Evolutionary conservation across 345 rosid genomes (phyloP).

Genomic region (Salix purpurea): DNA sequence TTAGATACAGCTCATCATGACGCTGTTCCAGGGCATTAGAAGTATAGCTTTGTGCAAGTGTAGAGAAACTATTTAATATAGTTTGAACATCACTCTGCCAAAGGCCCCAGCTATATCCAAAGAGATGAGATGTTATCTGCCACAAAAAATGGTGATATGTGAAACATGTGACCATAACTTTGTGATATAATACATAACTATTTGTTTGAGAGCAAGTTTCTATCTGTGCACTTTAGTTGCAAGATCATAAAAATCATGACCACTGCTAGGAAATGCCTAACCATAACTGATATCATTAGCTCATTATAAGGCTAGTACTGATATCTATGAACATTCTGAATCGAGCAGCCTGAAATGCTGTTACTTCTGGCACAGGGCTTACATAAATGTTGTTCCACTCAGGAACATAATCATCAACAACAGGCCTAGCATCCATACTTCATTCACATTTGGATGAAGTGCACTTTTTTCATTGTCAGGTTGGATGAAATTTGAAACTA

Average conservation of each 20-base stretch:
- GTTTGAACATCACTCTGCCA: slow-evolving; percentile 94
- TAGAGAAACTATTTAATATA: slow-evolving; percentile 69
- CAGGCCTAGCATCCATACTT: no score
- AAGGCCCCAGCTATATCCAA: slow-evolving; percentile 83
- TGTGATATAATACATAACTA: neutral
- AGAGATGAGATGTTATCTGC: slow-evolving; percentile 90
- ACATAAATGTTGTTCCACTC: neutral
- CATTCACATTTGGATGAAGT: neutral
- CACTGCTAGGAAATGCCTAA: neutral
- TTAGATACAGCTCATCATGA: slow-evolving; percentile 75
- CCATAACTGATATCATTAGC: neutral
- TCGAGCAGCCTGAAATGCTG: neutral
- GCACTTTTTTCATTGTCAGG: neutral
- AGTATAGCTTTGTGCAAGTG: slow-evolving; percentile 50
- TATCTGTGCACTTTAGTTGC: neutral
- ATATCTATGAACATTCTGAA: no score
- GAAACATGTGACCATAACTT: neutral
- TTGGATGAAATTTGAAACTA: neutral
- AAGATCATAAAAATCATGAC: neutral
- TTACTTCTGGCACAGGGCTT: neutral
- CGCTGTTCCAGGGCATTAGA: slow-evolving; percentile 51
- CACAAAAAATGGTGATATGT: slow-evolving; percentile 20
- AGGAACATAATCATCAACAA: no score
- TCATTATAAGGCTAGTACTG: neutral
- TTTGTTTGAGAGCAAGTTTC: neutral